Evolutionary conservation across 495 filamentous ascomycete species (phyloP).

Genomic region (Chaetomidium leptoderma): DNA sequence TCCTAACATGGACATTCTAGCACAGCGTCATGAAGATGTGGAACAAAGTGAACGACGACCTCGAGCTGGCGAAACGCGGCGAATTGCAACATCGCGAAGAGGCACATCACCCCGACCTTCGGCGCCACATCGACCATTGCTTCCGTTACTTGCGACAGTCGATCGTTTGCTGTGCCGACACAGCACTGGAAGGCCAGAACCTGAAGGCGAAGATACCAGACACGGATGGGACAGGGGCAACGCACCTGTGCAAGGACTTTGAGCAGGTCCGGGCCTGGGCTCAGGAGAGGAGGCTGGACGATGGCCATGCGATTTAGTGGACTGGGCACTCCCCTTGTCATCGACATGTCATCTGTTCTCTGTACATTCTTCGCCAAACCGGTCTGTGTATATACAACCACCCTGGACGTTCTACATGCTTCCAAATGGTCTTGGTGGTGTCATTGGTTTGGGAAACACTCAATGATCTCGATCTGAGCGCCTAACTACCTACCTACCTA

Average conservation of each 20-base stretch:
- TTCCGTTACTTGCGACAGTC: conserved; percentile 14
- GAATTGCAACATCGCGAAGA: background rate
- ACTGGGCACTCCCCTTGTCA: no score
- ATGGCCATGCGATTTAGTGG: background rate
- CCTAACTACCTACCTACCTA: background rate
- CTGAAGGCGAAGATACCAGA: background rate
- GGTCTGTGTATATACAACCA: no score
- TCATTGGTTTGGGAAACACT: no score
- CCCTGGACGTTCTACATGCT: no score
- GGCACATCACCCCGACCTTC: background rate
- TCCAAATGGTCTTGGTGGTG: no score
- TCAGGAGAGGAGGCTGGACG: conserved; percentile 5
- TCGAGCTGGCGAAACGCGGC: background rate
- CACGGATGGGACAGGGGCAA: conserved; percentile 4
- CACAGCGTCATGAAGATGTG: conserved; percentile 11
- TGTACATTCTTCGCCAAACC: no score
- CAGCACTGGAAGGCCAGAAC: conserved; percentile 10
- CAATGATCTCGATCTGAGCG: no score
- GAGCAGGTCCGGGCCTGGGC: conserved; percentile 2
- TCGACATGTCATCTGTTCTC: no score
- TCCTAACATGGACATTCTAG: background rate
- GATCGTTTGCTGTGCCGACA: conserved; percentile 11
- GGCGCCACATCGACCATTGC: conserved; percentile 11
- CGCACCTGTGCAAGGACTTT: conserved; percentile 12
- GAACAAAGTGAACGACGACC: conserved; percentile 6